Base-by-base conservation (phyloP, 2,329 filamentous ascomycete species). In the Lecanicillium sp. region DNA sequence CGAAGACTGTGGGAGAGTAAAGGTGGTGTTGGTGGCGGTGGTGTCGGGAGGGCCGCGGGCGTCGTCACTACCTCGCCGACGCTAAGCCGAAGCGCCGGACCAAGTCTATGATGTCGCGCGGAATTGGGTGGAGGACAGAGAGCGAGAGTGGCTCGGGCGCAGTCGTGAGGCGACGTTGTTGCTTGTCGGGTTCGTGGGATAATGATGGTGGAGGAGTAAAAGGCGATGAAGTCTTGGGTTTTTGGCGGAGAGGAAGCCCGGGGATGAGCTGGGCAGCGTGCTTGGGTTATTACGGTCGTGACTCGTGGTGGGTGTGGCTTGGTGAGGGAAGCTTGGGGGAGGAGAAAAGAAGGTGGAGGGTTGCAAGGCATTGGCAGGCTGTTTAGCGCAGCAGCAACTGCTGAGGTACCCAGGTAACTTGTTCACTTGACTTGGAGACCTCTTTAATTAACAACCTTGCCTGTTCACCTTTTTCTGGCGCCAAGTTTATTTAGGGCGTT, bases 241-340 rank as follows among this genome's bases (percentile, higher is more conserved):
- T n/a, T 35, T 40, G 37, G 27, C 20, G 29, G 44, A 41, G 37
- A 21, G 21, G 38, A 41, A 30, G 29, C 21, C 11, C 44, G 23
- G 32, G 42, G 32, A 32, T 36, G 27, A 10, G 33, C 21, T 37
- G 14, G n/a, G 29, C 32, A 24, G 41, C 42, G 42, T 17, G n/a
- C n/a, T n/a, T 33, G 26, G 37, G 23, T 23, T 35, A 38, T 30
- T 36, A 4, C 15, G 26, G 44, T 21, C 32, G 17, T 30, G 38
- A 48, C 45, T 48, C 45, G 45, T 43, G 45, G 45, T 46, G 26
- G 44, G 19, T 46, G 44, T 46, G 44, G 44, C 44, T 46, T 46
- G 35, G 35, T 29, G 35, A 29, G 26, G 26, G 7, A 12, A 7
- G 26, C 26, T 7, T 7, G 26, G 7, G 26, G 7, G 12, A 7